A percentile compares a stretch with the other conserved stretches of the same genome.
phyloP scores from a whole-genome alignment of 257 asterid genomes.

The Voacanga thouarsii region DNA sequence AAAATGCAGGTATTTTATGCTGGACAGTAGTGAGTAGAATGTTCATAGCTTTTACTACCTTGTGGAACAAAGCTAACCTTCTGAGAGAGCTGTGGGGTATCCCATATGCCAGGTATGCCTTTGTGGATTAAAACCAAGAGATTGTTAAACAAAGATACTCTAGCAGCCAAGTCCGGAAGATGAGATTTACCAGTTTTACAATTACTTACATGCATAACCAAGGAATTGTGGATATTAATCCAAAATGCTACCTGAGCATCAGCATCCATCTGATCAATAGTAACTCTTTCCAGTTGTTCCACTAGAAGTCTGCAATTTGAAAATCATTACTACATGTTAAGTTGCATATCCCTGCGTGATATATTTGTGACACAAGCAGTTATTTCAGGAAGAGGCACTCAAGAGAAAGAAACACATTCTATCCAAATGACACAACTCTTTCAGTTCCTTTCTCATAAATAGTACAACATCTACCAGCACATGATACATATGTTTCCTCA shows the following conservation, averaged over 20 bases:
- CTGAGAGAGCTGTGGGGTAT: slow-evolving; percentile 64
- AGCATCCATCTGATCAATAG: slow-evolving; percentile 40
- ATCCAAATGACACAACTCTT: neutral
- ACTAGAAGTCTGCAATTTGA: slow-evolving; percentile 44
- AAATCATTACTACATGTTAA: neutral
- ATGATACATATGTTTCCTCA: neutral
- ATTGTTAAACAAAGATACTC: slow-evolving; percentile 12
- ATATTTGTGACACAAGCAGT: neutral
- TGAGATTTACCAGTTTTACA: slow-evolving; percentile 1
- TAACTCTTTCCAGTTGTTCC: slow-evolving; percentile 55
- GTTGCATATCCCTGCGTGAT: neutral
- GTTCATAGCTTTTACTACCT: slow-evolving; percentile 38
- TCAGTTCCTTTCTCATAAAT: neutral
- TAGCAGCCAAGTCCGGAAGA: neutral
- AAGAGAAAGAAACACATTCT: neutral
- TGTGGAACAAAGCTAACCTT: slow-evolving; percentile 66
- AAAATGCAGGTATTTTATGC: neutral
- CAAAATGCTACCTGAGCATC: slow-evolving; percentile 53
- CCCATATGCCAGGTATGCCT: slow-evolving; percentile 63
- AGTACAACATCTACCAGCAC: neutral
- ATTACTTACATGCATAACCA: slow-evolving; percentile 56
- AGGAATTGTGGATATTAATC: slow-evolving; percentile 65
- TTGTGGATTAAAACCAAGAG: slow-evolving; percentile 15
- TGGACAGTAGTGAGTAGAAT: slow-evolving; percentile 6
- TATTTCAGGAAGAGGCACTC: neutral